Evolutionary conservation across 208 protist genomes (phyloP).

Genomic region (Leishmania tarentolae): DNA sequence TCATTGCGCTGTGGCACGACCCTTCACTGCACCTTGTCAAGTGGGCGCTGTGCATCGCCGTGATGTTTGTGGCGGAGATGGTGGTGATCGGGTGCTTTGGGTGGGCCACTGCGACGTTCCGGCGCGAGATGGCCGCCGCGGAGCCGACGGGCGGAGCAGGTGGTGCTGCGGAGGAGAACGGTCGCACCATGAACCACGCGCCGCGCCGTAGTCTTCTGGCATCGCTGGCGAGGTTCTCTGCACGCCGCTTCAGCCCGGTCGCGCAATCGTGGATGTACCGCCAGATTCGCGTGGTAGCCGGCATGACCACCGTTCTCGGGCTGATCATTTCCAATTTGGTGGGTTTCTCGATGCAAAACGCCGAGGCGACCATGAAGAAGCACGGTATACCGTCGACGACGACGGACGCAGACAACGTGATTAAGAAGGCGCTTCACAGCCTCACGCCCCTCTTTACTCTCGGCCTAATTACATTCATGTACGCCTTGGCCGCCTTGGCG

Average conservation of each 20-base stretch:
- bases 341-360: slow-evolving; percentile 22
- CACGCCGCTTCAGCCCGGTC: slow-evolving; percentile 11
- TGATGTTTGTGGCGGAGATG: slow-evolving; percentile 64
- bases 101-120: slow-evolving; percentile 17
- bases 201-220: neutral
- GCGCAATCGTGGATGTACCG: slow-evolving; percentile 19
- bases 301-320: slow-evolving; percentile 33
- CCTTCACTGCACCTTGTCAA: slow-evolving; percentile 67
- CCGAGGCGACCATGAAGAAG: neutral
- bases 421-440: neutral
- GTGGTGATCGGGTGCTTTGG: slow-evolving; percentile 32
- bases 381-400: neutral
- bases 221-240: slow-evolving; percentile 20
- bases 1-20: slow-evolving; percentile 95
- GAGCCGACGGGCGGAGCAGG: neutral
- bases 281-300: slow-evolving; percentile 32
- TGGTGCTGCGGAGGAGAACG: neutral
- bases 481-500: neutral
- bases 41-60: slow-evolving; percentile 65
- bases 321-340: slow-evolving; percentile 72
- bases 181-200: neutral
- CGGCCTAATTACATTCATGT: neutral
- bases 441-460: neutral
- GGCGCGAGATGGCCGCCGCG: slow-evolving; percentile 23
- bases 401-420: slow-evolving; percentile 1